These are phyloP conservation scores for Euphorbia celastroides DNA, from an alignment of 441 rosid species.

Conservation along the genomic window DNA sequence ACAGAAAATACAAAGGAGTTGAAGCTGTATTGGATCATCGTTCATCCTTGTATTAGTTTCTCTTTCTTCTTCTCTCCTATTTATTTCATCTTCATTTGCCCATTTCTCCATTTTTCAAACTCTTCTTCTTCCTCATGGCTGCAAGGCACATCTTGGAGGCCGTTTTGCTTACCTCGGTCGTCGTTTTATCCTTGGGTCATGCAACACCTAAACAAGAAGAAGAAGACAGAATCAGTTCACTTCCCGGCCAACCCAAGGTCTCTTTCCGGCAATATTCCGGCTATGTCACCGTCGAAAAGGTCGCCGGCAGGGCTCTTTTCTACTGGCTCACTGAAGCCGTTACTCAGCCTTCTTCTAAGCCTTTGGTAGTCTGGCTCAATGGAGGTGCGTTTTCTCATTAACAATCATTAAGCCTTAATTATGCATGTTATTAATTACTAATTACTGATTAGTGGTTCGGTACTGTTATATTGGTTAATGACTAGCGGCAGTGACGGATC, in stretches of 20 bases:
- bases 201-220: conserved; percentile 35
- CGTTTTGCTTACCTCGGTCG: conserved; percentile 19
- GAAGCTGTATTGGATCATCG: not conserved
- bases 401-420: not conserved
- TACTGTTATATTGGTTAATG: conserved; percentile 32
- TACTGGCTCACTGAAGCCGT: conserved; percentile 93
- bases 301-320: conserved; percentile 80
- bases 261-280: conserved; percentile 90
- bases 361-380: conserved; percentile 90
- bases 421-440: not conserved
- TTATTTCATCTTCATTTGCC: conserved; percentile 31
- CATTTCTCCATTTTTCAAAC: conserved; percentile 18
- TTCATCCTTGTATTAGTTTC: conserved; percentile 11
- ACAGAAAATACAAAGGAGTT: not conserved
- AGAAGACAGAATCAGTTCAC: conserved; percentile 62
- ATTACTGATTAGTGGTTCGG: not conserved
- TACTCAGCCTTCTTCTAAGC: conserved; percentile 46
- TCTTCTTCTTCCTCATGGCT: conserved; percentile 26
- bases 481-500: no score
- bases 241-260: conserved; percentile 92
- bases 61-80: conserved; percentile 30
- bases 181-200: conserved; percentile 11
- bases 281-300: conserved; percentile 61
- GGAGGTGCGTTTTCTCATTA: conserved; percentile 48
- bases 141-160: conserved; percentile 25